Base-by-base conservation (phyloP, 2,329 filamentous ascomycete species). In the Fusarium sp. region DNA sequence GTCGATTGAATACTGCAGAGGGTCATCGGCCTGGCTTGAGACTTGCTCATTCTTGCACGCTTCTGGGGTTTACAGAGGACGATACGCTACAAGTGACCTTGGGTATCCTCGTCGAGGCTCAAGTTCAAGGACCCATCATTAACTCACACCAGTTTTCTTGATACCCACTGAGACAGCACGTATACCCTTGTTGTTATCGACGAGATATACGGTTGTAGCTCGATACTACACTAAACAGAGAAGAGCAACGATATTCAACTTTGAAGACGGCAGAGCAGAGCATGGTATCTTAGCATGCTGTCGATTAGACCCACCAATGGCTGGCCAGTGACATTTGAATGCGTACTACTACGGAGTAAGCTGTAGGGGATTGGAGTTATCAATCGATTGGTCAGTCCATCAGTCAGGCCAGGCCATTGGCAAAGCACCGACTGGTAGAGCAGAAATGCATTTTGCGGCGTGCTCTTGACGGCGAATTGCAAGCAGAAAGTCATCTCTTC, bases 261-360 rank as follows among this genome's bases (percentile, higher is more conserved):
- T 50, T 34, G 42, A 49, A 49, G 34, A 41, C 42, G 65, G 65
- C 21, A 59, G 46, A 46, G 58, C 52, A 60, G 43, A 46, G 14
- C 30, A 51, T 42, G 39, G 49, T 41, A 41, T 41, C 9, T 39
- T 51, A 50, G 31, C 50, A 55, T 30, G 31, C 30, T 50, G 58
- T 21, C 30, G 49, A 51, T 21, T 28, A 31, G 41, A 46, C 44
- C 66, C 66, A 69, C 66, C 48, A 30, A 67, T 42, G 48, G 41
- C n/a, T 26, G 43, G 26, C 51, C 61, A 51, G 65, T 69, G 66
- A 69, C 65, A 69, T 69, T 59, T 57, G 45, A 16, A 30, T 44
- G 42, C 61, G 49, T 51, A 44, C 23, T 50, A 23, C 28, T 50
- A 45, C 19, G 28, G 28, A 43, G 37, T 23, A 31, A 18, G 13